Evolutionary conservation across 352 stramenopile species (phyloP), one percentile per base, ranked within the genome.

Genomic region (Phytopythium litorale): DNA sequence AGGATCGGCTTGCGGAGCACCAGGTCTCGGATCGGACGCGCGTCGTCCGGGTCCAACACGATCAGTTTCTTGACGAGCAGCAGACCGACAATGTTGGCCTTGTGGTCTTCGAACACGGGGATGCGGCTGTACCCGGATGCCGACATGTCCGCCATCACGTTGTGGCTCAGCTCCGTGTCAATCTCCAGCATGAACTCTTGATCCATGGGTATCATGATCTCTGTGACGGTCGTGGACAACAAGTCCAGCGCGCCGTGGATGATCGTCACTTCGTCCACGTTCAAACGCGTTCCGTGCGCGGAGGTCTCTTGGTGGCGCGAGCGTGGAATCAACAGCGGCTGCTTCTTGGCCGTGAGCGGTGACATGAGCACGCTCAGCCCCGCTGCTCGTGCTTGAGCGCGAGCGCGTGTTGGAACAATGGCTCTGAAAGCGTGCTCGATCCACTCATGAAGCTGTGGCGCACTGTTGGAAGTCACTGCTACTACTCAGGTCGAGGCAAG

Each of bases 191-290:
- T 92, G 73, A 84, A 98, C 1, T 97, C 85, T 46, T 94, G 64
- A 2, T 80, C 50, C 56, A 97, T 83, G 9, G 87, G 88, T 33
- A 96, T 30, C 82, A 95, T 97, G 28, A 96, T 79, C 60, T 98
- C 81, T 0, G 64, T 67, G 4, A 96, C 87, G 1, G 81, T 90
- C 63, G 92, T 97, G 46, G 87, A 77, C 19, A 83, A 89, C 49
- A 98, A 75, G 35, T 88, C 72, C 55, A 98, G 65, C 18, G 91
- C 89, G 52, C 93, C 95, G 68, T 97, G 88, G 56, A 98, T 96
- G 67, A 98, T 96, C 25, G 76, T 93, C 9, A 98, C 87, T 71
- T 98, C 92, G 61, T 97, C 88, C 43, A 76, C 77, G 46, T 89
- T 78, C 32, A 92, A 63, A 3, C 67, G 66, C 30, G 81, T 89